Base-by-base conservation (phyloP, 768 basidiomycete genomes). In the Lenzites betulinus region DNA sequence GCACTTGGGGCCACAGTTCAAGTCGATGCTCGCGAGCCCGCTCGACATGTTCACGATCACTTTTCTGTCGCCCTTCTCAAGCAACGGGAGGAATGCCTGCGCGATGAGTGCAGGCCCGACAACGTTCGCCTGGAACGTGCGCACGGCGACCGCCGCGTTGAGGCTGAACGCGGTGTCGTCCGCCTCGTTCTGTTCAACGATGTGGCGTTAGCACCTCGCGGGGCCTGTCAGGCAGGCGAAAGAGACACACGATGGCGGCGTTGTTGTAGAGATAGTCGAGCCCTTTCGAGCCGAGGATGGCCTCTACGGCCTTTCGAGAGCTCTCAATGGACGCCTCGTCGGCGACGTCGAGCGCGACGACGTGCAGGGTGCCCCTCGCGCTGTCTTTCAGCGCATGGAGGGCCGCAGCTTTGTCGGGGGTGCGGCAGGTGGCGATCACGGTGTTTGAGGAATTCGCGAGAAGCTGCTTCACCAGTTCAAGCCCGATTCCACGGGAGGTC, bases 221-320 rank as follows among this genome's bases (percentile, higher is more conserved):
- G 28, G 35, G 20, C 13, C 13, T 23, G 13, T 13, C 16, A 28
- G 43, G 39, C 25, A 23, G n/a, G 20, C 8, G 38, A 35, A 18
- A 20, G 11, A 8, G 15, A 68, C 76, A 50, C 55, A 76, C 76
- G 35, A 76, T 63, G 0, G 67, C 77, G 2, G 77, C 76, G 51
- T 76, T 77, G 67, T 77, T 79, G 57, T 76, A 60, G 22, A 79
- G 67, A 51, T 76, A 78, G 64, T 79, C 75, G 7, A 79, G 62
- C 12, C 77, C 75, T 2, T 50, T 28, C 26, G 62, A 62, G 3
- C 65, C 70, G 15, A 78, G 62, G 22, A 74, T 51, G 41, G 53
- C 65, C 39, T 64, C 68, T n/a, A 73, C 70, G 7, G 59, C 39
- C 39, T 61, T 51, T 11, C 62, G 66, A 6, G 74, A 71, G 1